Evolutionary conservation across 768 basidiomycete genomes (phyloP), one percentile per base, ranked within the genome.

Genomic region (Phanerochaete sordida): DNA sequence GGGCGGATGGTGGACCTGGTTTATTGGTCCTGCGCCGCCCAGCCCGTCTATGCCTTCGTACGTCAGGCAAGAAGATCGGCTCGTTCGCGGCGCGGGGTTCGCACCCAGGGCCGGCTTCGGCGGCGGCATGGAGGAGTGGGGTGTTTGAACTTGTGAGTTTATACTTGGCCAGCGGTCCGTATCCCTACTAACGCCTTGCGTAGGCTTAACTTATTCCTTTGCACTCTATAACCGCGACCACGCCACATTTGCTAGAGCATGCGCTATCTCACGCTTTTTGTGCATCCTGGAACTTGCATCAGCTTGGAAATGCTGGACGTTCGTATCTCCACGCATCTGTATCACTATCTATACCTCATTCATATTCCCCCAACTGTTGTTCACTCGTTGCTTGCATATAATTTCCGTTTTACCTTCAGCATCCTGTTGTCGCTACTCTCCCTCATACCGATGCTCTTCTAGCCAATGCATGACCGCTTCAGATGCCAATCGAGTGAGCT

Each of bases 1-100:
- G 45, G 55, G 39, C 13, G 64, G 65, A 11, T 72, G 75, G 72
- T 72, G 68, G 71, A 66, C 65, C 44, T 71, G 72, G 68, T 51
- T 75, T 56, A 57, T 73, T 4, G 74, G 70, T 1, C 62, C 62
- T 1, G 65, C 63, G 23, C 64, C 56, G 8, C 30, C 57, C 26
- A 61, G 57, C 1, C 59, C 51, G 44, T 31, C 64, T 23, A 39
- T 53, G 9, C 58, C 57, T 19, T 24, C 60, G 27, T 59, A 60
- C 39, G 45, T 51, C 35, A 58, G 63, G 55, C 47, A 62, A 27
- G 65, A 65, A 53, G 67, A 65, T 61, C 54, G 65, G 24, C 52
- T 58, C 2, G 51, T 37, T 27, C 50, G 50, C 35, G 59, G 62
- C 21, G 35, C 59, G 50, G 57, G 48, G 15, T 70, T 66, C 66